Evolutionary conservation across 23 red algal species (phyloP).

Genomic region (Gracilaria caudata): DNA sequence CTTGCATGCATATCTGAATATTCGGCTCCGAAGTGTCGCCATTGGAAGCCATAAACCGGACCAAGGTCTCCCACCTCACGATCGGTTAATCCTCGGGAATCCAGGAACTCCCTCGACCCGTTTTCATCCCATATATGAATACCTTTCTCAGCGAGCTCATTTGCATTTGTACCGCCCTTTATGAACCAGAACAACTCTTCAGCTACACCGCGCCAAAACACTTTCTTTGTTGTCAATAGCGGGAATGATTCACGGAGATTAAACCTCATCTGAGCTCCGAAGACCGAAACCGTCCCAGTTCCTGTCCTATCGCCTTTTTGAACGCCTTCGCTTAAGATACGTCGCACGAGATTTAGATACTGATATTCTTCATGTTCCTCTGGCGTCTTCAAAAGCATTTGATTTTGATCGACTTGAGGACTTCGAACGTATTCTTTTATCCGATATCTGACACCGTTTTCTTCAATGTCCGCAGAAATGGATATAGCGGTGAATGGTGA

Average conservation of each 20-base stretch:
- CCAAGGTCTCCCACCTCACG: constrained; percentile 90
- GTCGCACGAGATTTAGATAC: constrained; percentile 89
- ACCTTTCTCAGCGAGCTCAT: constrained; percentile 60
- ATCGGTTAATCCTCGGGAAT: constrained; percentile 74
- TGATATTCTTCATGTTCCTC: constrained; percentile 76
- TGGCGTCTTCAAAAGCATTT: not conserved
- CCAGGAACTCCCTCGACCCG: constrained; percentile 84
- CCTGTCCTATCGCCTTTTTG: constrained; percentile 78
- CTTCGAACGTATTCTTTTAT: constrained; percentile 55
- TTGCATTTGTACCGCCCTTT: constrained; percentile 81
- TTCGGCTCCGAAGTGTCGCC: constrained; percentile 97
- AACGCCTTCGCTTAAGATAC: constrained; percentile 62
- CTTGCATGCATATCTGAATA: constrained; percentile 77
- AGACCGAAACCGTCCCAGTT: constrained; percentile 85
- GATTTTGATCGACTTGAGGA: not conserved
- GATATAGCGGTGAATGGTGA: constrained; percentile 48
- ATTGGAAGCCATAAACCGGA: constrained; percentile 98
- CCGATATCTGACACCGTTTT: constrained; percentile 47
- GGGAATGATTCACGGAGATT: constrained; percentile 81
- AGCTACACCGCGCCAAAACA: constrained; percentile 95
- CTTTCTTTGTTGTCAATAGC: constrained; percentile 94
- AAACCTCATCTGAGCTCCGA: constrained; percentile 93
- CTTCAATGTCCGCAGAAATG: constrained; percentile 53
- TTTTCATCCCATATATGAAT: constrained; percentile 99
- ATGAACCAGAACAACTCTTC: constrained; percentile 98